Evolutionary conservation across 1,284 basidiomycete species (phyloP).

Genomic region (Leucoagaricus sp.): DNA sequence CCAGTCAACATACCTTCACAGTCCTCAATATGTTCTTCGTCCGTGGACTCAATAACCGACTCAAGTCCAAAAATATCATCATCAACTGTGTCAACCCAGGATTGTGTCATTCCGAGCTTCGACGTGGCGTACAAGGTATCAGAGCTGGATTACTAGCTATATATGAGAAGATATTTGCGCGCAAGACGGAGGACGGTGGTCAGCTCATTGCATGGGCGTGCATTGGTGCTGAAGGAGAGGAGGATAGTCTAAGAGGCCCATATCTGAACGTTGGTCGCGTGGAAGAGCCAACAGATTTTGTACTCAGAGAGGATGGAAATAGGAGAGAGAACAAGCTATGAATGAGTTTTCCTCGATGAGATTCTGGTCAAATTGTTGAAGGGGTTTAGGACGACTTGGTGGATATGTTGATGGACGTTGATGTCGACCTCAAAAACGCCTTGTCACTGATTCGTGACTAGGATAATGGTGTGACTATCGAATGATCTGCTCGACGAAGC

Average conservation of each 20-base stretch:
- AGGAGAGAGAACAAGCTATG: constrained; percentile 9
- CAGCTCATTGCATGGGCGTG: constrained; percentile 44
- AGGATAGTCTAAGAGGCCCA: constrained; percentile 18
- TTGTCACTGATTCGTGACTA: neutral
- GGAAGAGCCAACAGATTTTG: constrained; percentile 1
- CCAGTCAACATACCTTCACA: constrained; percentile 27
- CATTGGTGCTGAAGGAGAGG: constrained; percentile 25
- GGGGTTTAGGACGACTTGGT: neutral
- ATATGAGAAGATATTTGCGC: constrained; percentile 30
- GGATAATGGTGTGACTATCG: too few species aligned
- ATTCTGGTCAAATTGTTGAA: neutral
- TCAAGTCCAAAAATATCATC: constrained; percentile 34
- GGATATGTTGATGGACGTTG: neutral
- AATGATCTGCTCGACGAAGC: too few species aligned
- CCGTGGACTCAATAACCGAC: constrained; percentile 36
- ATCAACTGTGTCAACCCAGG: constrained; percentile 42
- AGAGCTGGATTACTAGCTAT: constrained; percentile 21
- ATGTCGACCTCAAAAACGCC: neutral
- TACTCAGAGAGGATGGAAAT: constrained; percentile 6
- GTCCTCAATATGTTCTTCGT: constrained; percentile 40
- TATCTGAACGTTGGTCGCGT: constrained; percentile 12
- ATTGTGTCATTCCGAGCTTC: constrained; percentile 44
- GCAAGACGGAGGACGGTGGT: constrained; percentile 41
- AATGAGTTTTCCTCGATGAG: neutral
- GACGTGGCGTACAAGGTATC: constrained; percentile 21